phyloP scores from a whole-genome alignment of 306 rosid species.

The Medicago lupulina region DNA sequence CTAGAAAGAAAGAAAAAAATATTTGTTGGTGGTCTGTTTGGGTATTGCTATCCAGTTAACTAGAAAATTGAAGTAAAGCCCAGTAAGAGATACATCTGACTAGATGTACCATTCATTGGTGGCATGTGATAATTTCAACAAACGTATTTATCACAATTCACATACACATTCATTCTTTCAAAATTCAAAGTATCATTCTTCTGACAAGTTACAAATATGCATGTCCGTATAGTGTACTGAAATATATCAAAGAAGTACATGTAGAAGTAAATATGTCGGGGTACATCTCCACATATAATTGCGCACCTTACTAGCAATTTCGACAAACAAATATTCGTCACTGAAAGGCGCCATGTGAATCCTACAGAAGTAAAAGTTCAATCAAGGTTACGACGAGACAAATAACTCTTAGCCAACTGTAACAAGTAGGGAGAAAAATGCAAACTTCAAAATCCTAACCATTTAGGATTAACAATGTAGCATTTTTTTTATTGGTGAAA shows the following conservation, averaged over 20 bases:
- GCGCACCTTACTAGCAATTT: no score
- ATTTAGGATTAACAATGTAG: not conserved
- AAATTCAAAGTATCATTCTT: not conserved
- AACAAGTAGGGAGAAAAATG: no score
- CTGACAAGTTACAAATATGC: not conserved
- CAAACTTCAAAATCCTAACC: not conserved
- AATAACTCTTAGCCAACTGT: no score
- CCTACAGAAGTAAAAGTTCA: no score
- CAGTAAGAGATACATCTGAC: not conserved
- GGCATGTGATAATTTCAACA: not conserved
- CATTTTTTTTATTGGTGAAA: not conserved
- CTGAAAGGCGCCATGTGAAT: no score
- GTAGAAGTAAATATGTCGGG: not conserved
- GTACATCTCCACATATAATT: not conserved
- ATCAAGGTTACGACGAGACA: no score
- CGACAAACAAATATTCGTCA: no score
- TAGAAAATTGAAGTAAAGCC: no score
- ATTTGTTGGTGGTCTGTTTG: no score
- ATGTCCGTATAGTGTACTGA: not conserved
- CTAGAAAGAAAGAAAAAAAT: not conserved
- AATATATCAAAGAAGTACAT: slow-evolving; percentile 18
- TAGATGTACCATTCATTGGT: not conserved
- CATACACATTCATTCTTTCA: slow-evolving; percentile 5
- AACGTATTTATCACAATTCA: not conserved
- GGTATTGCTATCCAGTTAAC: not conserved